Conservation (phyloP, 345 rosid genomes). For the Erysimum cheiranthoides region DNA sequence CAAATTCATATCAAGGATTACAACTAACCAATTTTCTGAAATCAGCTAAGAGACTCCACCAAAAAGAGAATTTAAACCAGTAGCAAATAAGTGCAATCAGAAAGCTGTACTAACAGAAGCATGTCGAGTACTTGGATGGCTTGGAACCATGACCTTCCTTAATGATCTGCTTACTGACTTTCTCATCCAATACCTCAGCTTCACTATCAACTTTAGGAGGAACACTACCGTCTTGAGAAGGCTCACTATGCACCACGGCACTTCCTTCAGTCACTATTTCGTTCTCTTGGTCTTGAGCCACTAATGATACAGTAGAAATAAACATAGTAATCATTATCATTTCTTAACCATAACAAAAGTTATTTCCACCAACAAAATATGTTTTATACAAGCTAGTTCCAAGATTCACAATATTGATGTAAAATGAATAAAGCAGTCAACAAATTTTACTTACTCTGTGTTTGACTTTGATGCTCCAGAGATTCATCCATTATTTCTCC, state of each 20-base stretch:
- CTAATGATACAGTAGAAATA: slow-evolving; percentile 16
- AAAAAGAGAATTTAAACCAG: slow-evolving; percentile 6
- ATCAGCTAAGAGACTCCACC: background rate
- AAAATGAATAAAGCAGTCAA: background rate
- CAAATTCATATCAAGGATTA: slow-evolving; percentile 1
- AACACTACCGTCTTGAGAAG: slow-evolving; percentile 59
- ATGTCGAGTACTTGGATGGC: slow-evolving; percentile 88
- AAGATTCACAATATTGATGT: background rate
- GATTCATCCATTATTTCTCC: slow-evolving; percentile 55
- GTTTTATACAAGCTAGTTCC: background rate
- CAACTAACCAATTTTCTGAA: slow-evolving; percentile 11
- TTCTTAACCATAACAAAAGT: background rate
- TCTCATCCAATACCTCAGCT: slow-evolving; percentile 72
- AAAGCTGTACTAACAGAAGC: slow-evolving; percentile 69
- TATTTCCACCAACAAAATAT: no score
- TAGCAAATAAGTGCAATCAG: background rate
- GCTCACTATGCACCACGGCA: slow-evolving; percentile 65
- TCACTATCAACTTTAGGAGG: slow-evolving; percentile 80
- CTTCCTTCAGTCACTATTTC: slow-evolving; percentile 66
- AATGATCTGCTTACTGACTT: slow-evolving; percentile 71
- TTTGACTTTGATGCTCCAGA: slow-evolving; percentile 52
- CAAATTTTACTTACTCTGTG: slow-evolving; percentile 47
- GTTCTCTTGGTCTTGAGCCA: slow-evolving; percentile 55
- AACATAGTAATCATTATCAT: slow-evolving; percentile 7
- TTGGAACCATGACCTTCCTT: slow-evolving; percentile 91